Conservation (phyloP, 192 early-diverging fungal genomes). For the Linnemannia hyalina region DNA sequence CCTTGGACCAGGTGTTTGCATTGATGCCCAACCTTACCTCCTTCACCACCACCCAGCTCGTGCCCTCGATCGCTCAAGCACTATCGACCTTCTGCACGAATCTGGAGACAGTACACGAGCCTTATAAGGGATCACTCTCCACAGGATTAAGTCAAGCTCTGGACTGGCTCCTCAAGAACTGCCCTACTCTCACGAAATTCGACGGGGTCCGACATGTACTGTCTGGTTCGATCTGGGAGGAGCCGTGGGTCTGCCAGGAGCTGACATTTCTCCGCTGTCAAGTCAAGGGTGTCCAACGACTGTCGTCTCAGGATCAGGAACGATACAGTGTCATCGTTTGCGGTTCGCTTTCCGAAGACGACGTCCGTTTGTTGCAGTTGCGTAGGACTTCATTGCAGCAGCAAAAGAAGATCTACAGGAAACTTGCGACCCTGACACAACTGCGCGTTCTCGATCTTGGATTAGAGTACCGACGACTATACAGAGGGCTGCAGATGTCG, state of each 20-base stretch:
- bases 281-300: neutral
- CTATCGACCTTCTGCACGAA: neutral
- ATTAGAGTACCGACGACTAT: neutral
- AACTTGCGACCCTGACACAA: neutral
- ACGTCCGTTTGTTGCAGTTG: neutral
- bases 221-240: neutral
- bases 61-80: neutral
- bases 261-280: neutral
- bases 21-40: neutral
- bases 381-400: neutral
- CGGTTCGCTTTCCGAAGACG: neutral
- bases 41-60: neutral
- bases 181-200: neutral
- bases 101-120: neutral
- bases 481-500: neutral
- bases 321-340: neutral
- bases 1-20: neutral
- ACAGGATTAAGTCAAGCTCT: neutral
- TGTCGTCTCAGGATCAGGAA: neutral
- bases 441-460: neutral
- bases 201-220: neutral
- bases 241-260: neutral
- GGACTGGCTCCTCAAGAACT: neutral
- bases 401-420: neutral
- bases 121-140: neutral